These are phyloP conservation scores for Polysphondylium violaceum DNA, from an alignment of 78 protist genomes.

Conservation along the genomic window DNA sequence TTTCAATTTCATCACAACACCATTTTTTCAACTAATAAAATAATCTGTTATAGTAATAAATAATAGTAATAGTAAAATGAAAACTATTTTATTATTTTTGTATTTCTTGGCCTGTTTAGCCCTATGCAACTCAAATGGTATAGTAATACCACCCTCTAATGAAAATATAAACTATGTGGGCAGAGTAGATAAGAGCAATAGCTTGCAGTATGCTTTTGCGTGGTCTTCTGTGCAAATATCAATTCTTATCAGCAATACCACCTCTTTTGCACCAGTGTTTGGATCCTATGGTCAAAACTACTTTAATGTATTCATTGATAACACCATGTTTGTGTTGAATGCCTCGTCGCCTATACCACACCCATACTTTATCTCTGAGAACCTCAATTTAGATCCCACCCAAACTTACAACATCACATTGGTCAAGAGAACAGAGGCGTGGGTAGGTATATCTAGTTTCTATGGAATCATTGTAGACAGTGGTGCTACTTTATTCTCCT, in stretches of 20 bases:
- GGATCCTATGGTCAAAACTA: not conserved
- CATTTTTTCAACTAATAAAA: too few relatives aligned
- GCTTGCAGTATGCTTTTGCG: not conserved
- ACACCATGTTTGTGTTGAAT: not conserved
- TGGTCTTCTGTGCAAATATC: slow-evolving; percentile 16
- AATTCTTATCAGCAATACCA: not conserved
- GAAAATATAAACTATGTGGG: slow-evolving; percentile 5
- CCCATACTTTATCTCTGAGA: not conserved
- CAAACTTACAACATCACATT: slow-evolving; percentile 15
- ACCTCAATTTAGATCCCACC: not conserved
- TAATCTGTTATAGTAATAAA: too few relatives aligned
- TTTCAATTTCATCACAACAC: too few relatives aligned
- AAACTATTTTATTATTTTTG: too few relatives aligned
- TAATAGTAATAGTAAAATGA: too few relatives aligned
- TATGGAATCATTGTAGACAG: slow-evolving; percentile 23
- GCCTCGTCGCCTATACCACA: not conserved
- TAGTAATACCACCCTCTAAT: not conserved
- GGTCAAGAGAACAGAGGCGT: not conserved
- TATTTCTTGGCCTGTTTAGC: too few relatives aligned
- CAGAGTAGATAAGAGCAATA: slow-evolving; percentile 8
- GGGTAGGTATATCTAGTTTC: not conserved
- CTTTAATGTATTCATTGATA: slow-evolving; percentile 13
- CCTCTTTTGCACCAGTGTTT: not conserved
- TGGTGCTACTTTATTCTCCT: not conserved
- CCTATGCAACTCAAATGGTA: too few relatives aligned